Conservation (phyloP, 805 yeast species). For the Myxozyma nipponensis region DNA sequence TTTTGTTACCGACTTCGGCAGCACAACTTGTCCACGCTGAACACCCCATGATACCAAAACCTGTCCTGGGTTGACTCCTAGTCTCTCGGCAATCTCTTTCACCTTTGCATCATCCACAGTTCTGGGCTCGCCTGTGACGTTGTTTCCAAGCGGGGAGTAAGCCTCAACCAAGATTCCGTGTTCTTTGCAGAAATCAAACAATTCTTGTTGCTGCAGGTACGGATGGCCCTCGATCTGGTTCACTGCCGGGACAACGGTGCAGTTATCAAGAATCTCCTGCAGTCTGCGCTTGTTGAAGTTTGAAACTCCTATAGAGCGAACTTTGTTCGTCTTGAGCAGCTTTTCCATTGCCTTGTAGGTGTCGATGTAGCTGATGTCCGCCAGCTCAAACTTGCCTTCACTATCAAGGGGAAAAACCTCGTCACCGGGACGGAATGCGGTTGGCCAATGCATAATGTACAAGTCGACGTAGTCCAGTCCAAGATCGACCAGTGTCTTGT, state of each 20-base stretch:
- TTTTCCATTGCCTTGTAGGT: constrained; percentile 64
- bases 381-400: constrained; percentile 42
- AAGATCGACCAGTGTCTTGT: constrained; percentile 56
- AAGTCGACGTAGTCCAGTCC: constrained; percentile 74
- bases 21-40: constrained; percentile 25
- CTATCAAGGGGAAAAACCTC: constrained; percentile 39
- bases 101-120: constrained; percentile 34
- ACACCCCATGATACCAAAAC: constrained; percentile 53
- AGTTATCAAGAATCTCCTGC: constrained; percentile 47
- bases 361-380: constrained; percentile 43
- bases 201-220: constrained; percentile 58
- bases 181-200: constrained; percentile 49
- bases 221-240: constrained; percentile 80
- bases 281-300: constrained; percentile 59
- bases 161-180: constrained; percentile 63
- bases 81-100: constrained; percentile 54
- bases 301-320: constrained; percentile 71
- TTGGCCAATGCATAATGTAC: constrained; percentile 81
- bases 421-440: constrained; percentile 43
- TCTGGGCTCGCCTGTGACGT: constrained; percentile 39
- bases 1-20: constrained; percentile 51
- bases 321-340: constrained; percentile 48
- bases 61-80: constrained; percentile 49
- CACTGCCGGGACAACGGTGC: constrained; percentile 58
- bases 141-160: constrained; percentile 70